Percentiles rank a stretch among this genome's conserved stretches.
Conservation (phyloP, 495 filamentous ascomycete species). For the Eremomyces bilateralis region DNA sequence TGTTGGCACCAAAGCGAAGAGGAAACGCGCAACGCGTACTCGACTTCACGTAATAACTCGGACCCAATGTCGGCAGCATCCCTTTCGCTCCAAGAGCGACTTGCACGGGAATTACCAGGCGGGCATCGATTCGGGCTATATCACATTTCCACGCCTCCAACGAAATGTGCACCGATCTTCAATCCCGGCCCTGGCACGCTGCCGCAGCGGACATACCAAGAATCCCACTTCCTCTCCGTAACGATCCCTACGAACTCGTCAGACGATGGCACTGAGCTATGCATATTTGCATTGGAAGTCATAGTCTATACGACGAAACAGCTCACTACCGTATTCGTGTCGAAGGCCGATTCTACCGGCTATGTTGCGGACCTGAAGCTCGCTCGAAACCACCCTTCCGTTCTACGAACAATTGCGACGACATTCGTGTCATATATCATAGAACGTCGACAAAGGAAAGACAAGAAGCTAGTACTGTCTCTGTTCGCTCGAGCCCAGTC, state of each 20-base stretch:
- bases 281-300: constrained; percentile 43
- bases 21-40: too few species aligned
- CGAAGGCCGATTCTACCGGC: constrained; percentile 92
- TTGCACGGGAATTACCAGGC: constrained; percentile 52
- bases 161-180: constrained; percentile 48
- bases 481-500: constrained; percentile 83
- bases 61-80: too few species aligned
- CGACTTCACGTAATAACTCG: too few species aligned
- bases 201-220: constrained; percentile 57
- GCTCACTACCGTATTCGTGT: constrained; percentile 76
- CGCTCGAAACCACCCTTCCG: constrained; percentile 39
- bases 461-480: constrained; percentile 60
- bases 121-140: constrained; percentile 49
- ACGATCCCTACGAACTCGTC: constrained; percentile 25
- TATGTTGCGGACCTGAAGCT: constrained; percentile 47
- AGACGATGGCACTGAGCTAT: constrained; percentile 11
- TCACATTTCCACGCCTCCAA: constrained; percentile 74
- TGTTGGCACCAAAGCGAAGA: too few species aligned
- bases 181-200: constrained; percentile 48
- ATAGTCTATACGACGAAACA: constrained; percentile 50
- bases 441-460: constrained; percentile 36
- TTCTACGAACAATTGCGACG: constrained; percentile 45
- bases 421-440: constrained; percentile 60
- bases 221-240: constrained; percentile 66
- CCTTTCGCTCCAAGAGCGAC: constrained; percentile 15